Percentiles rank a stretch among this genome's conserved stretches.
Conservation (phyloP, 1,139 yeast species). For the Pichia norvegensis region DNA sequence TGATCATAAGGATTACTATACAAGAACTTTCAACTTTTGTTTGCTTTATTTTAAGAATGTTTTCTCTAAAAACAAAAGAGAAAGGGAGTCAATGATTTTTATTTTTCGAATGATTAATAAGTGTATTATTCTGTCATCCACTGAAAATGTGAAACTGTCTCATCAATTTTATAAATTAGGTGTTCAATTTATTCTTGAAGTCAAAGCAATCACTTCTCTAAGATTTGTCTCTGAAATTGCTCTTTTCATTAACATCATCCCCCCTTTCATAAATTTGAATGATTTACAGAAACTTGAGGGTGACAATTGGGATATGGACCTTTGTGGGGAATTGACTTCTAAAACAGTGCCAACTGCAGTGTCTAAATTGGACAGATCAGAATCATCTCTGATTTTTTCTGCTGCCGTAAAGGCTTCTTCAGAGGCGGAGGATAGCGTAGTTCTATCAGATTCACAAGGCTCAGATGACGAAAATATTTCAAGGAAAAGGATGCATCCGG, state of each 20-base stretch:
- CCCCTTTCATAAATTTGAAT: slow-evolving; percentile 20
- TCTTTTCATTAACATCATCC: slow-evolving; percentile 32
- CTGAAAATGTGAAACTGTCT: slow-evolving; percentile 31
- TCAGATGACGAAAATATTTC: background rate
- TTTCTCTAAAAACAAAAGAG: slow-evolving; percentile 19
- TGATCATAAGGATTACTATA: slow-evolving; percentile 18
- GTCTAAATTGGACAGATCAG: slow-evolving; percentile 1
- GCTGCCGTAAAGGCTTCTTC: slow-evolving; percentile 6
- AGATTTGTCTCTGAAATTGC: slow-evolving; percentile 32
- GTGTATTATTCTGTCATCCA: slow-evolving; percentile 30
- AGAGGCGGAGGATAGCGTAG: slow-evolving; percentile 11
- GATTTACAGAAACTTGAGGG: slow-evolving; percentile 24
- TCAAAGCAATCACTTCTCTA: slow-evolving; percentile 31
- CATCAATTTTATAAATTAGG: slow-evolving; percentile 32
- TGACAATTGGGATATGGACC: slow-evolving; percentile 19
- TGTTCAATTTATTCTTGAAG: slow-evolving; percentile 26
- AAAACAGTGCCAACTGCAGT: background rate
- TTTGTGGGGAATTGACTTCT: slow-evolving; percentile 9
- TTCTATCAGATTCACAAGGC: slow-evolving; percentile 6
- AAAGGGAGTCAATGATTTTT: slow-evolving; percentile 19
- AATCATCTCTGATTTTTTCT: background rate
- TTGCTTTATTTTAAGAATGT: slow-evolving; percentile 16
- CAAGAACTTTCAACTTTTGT: slow-evolving; percentile 26
- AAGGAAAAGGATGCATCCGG: background rate
- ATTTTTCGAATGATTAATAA: slow-evolving; percentile 36